These are phyloP conservation scores for Pinus tabuliformis DNA, from an alignment of 75 land plant genomes.

Conservation along the genomic window DNA sequence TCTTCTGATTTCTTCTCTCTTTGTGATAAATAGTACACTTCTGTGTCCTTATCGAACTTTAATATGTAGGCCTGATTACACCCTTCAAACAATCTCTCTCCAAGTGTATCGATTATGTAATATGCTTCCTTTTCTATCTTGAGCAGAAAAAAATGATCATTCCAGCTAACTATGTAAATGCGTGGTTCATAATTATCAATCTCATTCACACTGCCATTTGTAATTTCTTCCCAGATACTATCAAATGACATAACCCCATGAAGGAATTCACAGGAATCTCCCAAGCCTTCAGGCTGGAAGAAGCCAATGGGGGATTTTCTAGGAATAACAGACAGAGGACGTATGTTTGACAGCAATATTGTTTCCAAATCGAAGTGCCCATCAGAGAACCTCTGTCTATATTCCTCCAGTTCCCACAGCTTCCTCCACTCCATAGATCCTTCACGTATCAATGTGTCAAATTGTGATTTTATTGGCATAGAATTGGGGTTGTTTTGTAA, in stretches of 20 bases:
- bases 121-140: conserved; percentile 76
- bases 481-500: conserved; percentile 52
- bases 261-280: conserved; percentile 58
- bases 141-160: conserved; percentile 93
- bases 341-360: conserved; percentile 67
- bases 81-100: conserved; percentile 91
- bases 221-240: conserved; percentile 87
- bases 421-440: conserved; percentile 95
- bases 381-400: conserved; percentile 74
- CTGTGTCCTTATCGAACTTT: conserved; percentile 71
- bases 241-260: conserved; percentile 92
- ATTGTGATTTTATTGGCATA: conserved; percentile 87
- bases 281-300: conserved; percentile 75
- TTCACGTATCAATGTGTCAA: conserved; percentile 82
- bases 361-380: conserved; percentile 96
- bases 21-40: conserved; percentile 36
- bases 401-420: conserved; percentile 61
- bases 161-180: conserved; percentile 94
- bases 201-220: conserved; percentile 7
- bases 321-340: conserved; percentile 66
- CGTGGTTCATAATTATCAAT: conserved; percentile 19
- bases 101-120: conserved; percentile 93
- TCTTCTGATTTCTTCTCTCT: conserved; percentile 8
- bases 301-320: conserved; percentile 86
- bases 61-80: conserved; percentile 87